Base-by-base conservation (phyloP, 768 basidiomycete species). In the Suillus americanus region DNA sequence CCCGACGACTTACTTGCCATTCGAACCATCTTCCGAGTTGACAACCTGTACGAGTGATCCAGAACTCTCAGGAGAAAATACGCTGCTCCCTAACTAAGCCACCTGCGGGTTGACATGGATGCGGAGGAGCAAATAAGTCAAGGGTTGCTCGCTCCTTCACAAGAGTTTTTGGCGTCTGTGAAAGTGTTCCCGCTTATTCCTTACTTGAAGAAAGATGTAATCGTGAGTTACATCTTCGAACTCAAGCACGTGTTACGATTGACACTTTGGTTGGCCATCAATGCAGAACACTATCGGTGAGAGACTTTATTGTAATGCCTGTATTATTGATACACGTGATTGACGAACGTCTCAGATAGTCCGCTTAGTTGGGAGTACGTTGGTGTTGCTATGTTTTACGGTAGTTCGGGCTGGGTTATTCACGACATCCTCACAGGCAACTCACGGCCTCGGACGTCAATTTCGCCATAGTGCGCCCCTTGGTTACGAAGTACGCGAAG, bases 141-240 rank as follows among this genome's bases (percentile, higher is more conserved):
- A n/a, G 68, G 62, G 68, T 85, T 71, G n/a, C 75, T 87, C 12
- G 84, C 85, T 16, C 87, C 89, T 6, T 82, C 85, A 2, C 79
- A 82, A 53, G 89, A 87, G 59, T 77, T 80, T 65, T 73, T 91
- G 10, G 84, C 85, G 7, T 79, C 86, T 3, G 81, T 91, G 69
- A 87, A 85, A 69, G 92, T 94, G 41, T 94, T 90, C 74, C 92
- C 92, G n/a, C 81, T 93, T 30, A 91, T 94, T 66, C 87, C 87
- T 25, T 82, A 85, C 65, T 71, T 94, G 51, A 90, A 88, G 72
- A 85, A 79, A 63, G 91, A 94, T 75, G 82, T 89, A 25, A 81
- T 80, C 16, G 92, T 92, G 72, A 74, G 89, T 79, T 60, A 8
- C 56, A 51, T 48, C 57, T 33, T 41, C 35, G n/a, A 63, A 41